Evolutionary conservation across 148 eudicot genomes (phyloP).

Genomic region (Rheum nobile): DNA sequence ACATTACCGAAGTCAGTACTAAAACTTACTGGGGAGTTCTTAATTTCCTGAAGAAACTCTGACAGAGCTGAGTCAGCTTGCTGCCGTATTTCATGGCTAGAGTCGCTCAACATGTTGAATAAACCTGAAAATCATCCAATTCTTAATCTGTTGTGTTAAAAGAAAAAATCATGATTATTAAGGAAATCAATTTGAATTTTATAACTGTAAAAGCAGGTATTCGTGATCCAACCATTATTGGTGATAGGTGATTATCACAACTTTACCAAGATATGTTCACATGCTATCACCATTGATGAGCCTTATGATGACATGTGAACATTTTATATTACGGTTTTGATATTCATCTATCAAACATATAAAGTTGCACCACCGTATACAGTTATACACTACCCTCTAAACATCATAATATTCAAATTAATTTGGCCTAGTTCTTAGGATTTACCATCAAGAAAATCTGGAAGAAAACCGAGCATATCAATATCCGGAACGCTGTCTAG

Average conservation of each 20-base stretch:
- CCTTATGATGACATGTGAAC: background rate
- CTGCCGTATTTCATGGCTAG: constrained; percentile 91
- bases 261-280: background rate
- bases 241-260: background rate
- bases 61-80: constrained; percentile 98
- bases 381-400: background rate
- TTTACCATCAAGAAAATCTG: constrained; percentile 98
- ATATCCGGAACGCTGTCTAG: constrained; percentile 98
- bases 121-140: constrained; percentile 49
- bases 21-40: constrained; percentile 79
- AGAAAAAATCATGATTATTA: background rate
- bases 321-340: background rate
- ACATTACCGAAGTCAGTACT: background rate
- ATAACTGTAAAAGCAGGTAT: background rate
- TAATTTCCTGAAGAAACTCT: constrained; percentile 96
- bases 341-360: background rate
- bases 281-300: background rate
- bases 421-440: background rate
- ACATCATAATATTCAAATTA: background rate
- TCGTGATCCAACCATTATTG: background rate
- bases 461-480: constrained; percentile 99
- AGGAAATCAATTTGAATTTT: background rate
- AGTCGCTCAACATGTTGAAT: constrained; percentile 94
- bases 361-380: background rate
- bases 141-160: background rate